These are phyloP conservation scores for Ligustrum vulgare DNA, from an alignment of 257 asterid genomes.

Conservation along the genomic window DNA sequence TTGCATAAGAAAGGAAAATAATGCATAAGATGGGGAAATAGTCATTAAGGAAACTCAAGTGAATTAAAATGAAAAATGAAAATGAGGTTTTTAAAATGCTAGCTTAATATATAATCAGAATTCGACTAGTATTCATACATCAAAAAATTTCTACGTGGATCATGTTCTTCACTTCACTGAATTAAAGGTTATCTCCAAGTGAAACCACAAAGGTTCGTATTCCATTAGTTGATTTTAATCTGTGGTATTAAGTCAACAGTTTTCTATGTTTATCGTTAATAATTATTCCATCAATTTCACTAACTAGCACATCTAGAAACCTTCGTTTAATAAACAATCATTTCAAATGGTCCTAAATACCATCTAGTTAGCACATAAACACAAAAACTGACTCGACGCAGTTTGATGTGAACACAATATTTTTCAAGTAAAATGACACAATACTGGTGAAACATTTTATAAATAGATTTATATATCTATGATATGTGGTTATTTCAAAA, in stretches of 20 bases:
- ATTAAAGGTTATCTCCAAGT: background rate
- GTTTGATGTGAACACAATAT: background rate
- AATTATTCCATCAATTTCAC: background rate
- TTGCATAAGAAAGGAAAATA: constrained; percentile 19
- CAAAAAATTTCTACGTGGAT: background rate
- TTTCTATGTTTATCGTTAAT: background rate
- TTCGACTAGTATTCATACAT: background rate
- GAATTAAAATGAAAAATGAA: background rate
- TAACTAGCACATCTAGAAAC: background rate
- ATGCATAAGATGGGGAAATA: constrained; percentile 17
- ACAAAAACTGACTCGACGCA: background rate
- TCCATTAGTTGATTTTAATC: background rate
- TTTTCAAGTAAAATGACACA: background rate
- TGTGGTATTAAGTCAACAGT: background rate
- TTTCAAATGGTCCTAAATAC: background rate
- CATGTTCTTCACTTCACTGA: background rate
- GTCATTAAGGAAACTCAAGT: background rate
- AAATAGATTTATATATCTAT: no score
- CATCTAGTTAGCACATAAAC: background rate
- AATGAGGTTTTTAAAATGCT: constrained; percentile 9
- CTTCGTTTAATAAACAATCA: background rate
- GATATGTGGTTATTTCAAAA: no score
- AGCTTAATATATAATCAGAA: background rate
- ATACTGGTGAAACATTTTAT: background rate
- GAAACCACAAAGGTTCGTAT: background rate